Evolutionary conservation across 371 early-diverging fungal species (phyloP).

Genomic region (Apophysomyces ossiformis): DNA sequence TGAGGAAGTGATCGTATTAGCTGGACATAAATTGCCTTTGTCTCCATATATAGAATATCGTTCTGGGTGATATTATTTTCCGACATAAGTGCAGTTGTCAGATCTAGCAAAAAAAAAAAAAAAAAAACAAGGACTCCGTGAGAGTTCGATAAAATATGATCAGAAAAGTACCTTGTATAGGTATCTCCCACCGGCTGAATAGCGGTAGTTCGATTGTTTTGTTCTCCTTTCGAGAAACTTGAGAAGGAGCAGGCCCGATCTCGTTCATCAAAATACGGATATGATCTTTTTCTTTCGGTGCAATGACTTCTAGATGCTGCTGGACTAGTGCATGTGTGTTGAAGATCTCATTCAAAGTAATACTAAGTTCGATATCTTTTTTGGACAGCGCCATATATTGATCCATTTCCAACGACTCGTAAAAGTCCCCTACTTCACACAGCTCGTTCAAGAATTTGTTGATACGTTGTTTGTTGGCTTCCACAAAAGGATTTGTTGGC

Average conservation of each 20-base stretch:
- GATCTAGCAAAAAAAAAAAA: slow-evolving; percentile 31
- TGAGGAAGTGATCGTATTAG: slow-evolving; percentile 85
- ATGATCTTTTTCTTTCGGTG: slow-evolving; percentile 79
- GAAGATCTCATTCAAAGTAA: slow-evolving; percentile 91
- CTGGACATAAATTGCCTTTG: slow-evolving; percentile 93
- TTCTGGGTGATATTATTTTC: slow-evolving; percentile 89
- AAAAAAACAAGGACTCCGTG: background rate
- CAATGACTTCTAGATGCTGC: slow-evolving; percentile 79
- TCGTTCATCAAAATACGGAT: slow-evolving; percentile 77
- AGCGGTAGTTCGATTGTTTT: slow-evolving; percentile 80
- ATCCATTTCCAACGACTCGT: slow-evolving; percentile 94
- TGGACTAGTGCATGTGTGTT: slow-evolving; percentile 82
- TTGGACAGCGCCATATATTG: slow-evolving; percentile 93
- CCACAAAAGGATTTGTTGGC: slow-evolving; percentile 84
- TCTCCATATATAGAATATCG: slow-evolving; percentile 94
- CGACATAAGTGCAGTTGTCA: slow-evolving; percentile 64
- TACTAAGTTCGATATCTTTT: slow-evolving; percentile 83
- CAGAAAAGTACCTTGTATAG: slow-evolving; percentile 63
- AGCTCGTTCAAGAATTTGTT: slow-evolving; percentile 85
- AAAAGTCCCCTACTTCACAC: slow-evolving; percentile 94
- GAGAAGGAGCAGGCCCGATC: slow-evolving; percentile 74
- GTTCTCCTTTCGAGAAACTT: slow-evolving; percentile 83
- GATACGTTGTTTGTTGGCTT: slow-evolving; percentile 82
- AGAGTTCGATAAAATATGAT: background rate
- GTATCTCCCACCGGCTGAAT: slow-evolving; percentile 89